Percentiles rank a stretch among this genome's conserved stretches.
These are phyloP conservation scores for Solanum chmielewskii DNA, from an alignment of 257 asterid genomes.

Conservation along the genomic window DNA sequence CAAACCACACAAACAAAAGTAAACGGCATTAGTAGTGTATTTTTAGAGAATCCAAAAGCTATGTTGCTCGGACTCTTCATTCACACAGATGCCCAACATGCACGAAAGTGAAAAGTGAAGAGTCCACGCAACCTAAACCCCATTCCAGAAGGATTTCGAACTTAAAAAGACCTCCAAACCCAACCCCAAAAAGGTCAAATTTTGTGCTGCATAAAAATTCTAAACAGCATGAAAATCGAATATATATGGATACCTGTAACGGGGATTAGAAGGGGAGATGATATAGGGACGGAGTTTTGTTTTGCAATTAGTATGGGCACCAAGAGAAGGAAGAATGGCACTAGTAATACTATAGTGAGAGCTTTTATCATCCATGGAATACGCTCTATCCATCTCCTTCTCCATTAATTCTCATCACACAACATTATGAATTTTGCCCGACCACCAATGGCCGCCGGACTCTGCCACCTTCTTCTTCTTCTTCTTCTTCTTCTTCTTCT, in stretches of 20 bases:
- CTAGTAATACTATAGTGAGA: slow-evolving; percentile 37
- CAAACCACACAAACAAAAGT: neutral
- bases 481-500: neutral
- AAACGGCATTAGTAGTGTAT: neutral
- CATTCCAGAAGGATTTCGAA: neutral
- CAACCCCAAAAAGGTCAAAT: neutral
- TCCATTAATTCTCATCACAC: neutral
- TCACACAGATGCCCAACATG: neutral
- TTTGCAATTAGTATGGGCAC: slow-evolving; percentile 34
- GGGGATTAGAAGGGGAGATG: slow-evolving; percentile 46
- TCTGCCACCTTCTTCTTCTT: neutral
- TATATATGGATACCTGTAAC: slow-evolving; percentile 21
- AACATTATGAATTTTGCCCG: neutral
- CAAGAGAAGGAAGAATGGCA: slow-evolving; percentile 62
- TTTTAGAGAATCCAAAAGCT: no score
- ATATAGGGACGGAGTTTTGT: slow-evolving; percentile 28
- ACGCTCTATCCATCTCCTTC: slow-evolving; percentile 15
- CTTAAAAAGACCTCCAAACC: neutral
- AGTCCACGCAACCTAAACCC: no score
- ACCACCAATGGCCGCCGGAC: neutral
- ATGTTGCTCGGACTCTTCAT: neutral
- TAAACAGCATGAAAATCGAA: neutral
- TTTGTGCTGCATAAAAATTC: neutral
- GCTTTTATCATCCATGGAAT: slow-evolving; percentile 35
- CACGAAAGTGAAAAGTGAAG: neutral